Base-by-base conservation (phyloP, 768 basidiomycete genomes). In the Hemileccinum impolitum region DNA sequence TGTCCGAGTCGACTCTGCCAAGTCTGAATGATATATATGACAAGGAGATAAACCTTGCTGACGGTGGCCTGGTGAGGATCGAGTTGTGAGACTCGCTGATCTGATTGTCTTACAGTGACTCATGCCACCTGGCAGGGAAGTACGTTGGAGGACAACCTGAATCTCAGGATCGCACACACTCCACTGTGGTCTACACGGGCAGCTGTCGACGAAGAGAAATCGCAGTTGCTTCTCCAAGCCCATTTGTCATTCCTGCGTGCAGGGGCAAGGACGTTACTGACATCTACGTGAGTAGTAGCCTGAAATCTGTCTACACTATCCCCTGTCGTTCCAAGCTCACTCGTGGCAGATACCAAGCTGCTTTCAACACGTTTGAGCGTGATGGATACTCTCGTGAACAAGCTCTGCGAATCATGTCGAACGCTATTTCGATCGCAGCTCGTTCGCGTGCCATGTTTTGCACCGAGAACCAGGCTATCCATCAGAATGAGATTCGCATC, bases 151-250 rank as follows among this genome's bases (percentile, higher is more conserved):
- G 74, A 75, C 39, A 61, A 71, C 19, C 72, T 79, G 58, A 63
- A 71, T 34, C 48, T 74, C 30, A 68, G 76, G 52, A 76, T 81
- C 39, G 71, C 80, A 1, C 63, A 76, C 30, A 75, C 77, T 1
- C 75, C 82, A 2, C 66, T 92, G 19, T 91, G 89, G 90, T 90
- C 88, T 13, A 80, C 83, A 0, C 75, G 80, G 45, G 75, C 83
- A 9, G 67, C 85, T 11, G 64, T 72, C 13, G 72, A 80, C 26
- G 70, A 82, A 34, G 78, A 81, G 0, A 73, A 75, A 13, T 67
- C 71, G 1, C 44, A 49, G 25, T 30, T 50, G 14, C 72, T 91
- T 26, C 52, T 81, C n/a, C 64, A 73, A 7, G 78, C 80, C 0
- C 90, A 91, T 61, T 54, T 78, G 30, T 70, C 73, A 0, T 92